Base-by-base conservation (phyloP, 2,329 filamentous ascomycete species). In the Incumbomyces delicatus region DNA sequence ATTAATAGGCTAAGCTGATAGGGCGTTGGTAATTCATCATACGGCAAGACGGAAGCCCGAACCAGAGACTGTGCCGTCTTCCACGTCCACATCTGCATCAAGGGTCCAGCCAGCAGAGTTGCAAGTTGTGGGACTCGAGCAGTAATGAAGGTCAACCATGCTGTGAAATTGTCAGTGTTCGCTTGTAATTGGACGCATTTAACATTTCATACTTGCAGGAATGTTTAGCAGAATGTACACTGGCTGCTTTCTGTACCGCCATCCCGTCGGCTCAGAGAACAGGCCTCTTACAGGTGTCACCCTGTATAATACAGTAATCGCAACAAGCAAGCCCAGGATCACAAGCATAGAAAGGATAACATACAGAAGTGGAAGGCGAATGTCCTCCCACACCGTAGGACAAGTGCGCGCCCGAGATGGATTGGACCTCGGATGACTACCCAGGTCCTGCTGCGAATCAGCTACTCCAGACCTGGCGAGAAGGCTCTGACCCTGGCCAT, bases 81-180 rank as follows among this genome's bases (percentile, higher is more conserved):
- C 47, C 47, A 50, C 2, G 43, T 37, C 47, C 47, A 50, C 11
- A 50, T 29, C 16, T 46, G 27, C 47, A 50, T 50, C 18, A 50
- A 33, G 10, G 42, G 43, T 30, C 47, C 47, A 14, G 47, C 22
- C 13, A 50, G 47, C 2, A 50, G 30, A 32, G 20, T 22, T 8
- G 47, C 47, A 33, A 47, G 20, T 35, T 50, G 47, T 22, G 47
- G 17, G 10, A 43, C 47, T n/a, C 47, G 35, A 13, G 42, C 22
- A 5, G 43, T 42, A 18, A 50, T 33, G 27, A 50, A 50, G 1
- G 44, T 42, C 47, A 50, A 18, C 43, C 47, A 46, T 17, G 47
- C 47, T 50, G 20, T 13, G 22, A 27, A 27, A 8, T 27, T 27
- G 22, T 27, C 22, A 27, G 22, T 8, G 8, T 27, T 27, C 22